Base-by-base conservation (phyloP, 192 early-diverging fungal genomes). In the Powellomyces hirtus region DNA sequence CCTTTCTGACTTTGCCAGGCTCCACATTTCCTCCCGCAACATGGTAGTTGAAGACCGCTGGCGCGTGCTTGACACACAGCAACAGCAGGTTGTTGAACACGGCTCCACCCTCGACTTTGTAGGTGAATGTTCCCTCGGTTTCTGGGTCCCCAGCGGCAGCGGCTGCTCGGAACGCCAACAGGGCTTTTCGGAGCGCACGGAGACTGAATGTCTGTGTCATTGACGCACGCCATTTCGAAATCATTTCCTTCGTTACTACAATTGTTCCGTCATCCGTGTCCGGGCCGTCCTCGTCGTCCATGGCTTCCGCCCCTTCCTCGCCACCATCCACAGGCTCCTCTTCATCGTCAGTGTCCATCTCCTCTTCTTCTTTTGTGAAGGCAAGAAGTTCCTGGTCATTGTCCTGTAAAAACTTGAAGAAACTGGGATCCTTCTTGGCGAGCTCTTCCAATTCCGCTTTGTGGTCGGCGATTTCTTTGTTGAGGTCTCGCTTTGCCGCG, bases 381-480 rank as follows among this genome's bases (percentile, higher is more conserved):
- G 88, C 84, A 42, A 99, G 80, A 51, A 95, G 86, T 45, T 80
- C 87, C 34, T 84, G 70, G 76, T 96, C 93, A 62, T 97, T 93
- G 75, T 96, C 85, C 68, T 89, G 70, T 77, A 98, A 79, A 72
- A 85, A 98, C 75, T 98, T 80, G 81, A 89, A 94, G 75, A 98
- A 98, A 68, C 89, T 84, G 14, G 95, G 94, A 66, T 98, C 95
- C 68, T 88, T 88, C 60, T 89, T 77, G 68, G 90, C 89, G 76
- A 97, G 81, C 6, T 87, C 81, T 42, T 96, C 90, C 44, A 99
- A 75, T 77, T 99, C 79, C 66, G 84, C 66, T 75, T 92, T 93
- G 73, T 94, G 92, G 40, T 77, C 70, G 0, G 78, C 77, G 45
- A 86, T 89, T 49, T 89, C 81, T 78, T 30, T 74, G 75, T 7